Evolutionary conservation across 345 rosid species (phyloP), one percentile per base, ranked within the genome.

Genomic region (Euphorbia pulcherrima): DNA sequence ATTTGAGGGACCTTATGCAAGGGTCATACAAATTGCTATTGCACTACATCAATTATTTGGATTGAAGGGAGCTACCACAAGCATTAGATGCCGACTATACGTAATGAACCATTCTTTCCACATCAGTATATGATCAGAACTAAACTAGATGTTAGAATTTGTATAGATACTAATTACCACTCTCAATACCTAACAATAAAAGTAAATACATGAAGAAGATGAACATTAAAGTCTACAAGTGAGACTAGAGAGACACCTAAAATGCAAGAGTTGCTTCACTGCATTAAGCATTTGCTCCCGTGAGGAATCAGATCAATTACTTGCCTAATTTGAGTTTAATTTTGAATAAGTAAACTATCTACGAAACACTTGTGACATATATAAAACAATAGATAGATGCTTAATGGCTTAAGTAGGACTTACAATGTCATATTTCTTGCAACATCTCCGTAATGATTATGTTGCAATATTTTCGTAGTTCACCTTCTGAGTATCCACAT

Each of bases 381-480:
- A 8, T 8, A 27, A 16, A 26, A 20, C 7, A 29, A 27, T 14
- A 39, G 10, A 7, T 1, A 16, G 27, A 48, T 9, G 44, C 6
- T 39, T 12, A 26, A 16, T 53, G 62, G 47, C 28, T 44, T 0
- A 67, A 66, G 48, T 26, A 1, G 63, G 39, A 72, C 96, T 72
- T 33, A 85, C 90, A 27, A 87, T 77, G 63, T 82, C 77, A 81
- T 55, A 87, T 71, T 82, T 82, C 58, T 65, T 79, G 84, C 86
- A 84, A 72, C 87, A 89, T 84, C 84, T 85, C 76, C 79, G 27
- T 68, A 87, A 71, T 0, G 87, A 72, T 41, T 80, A 72, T 18
- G 84, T 83, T 40, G 85, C 82, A 0, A 89, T 78, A 58, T 72
- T 80, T 20, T 77, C 82, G 74, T 87, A 68, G 70, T 85, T 77